Percentiles rank a stretch among this genome's conserved stretches.
phyloP scores from a whole-genome alignment of 108 stramenopile genomes.

The Skeletonema marinoi region DNA sequence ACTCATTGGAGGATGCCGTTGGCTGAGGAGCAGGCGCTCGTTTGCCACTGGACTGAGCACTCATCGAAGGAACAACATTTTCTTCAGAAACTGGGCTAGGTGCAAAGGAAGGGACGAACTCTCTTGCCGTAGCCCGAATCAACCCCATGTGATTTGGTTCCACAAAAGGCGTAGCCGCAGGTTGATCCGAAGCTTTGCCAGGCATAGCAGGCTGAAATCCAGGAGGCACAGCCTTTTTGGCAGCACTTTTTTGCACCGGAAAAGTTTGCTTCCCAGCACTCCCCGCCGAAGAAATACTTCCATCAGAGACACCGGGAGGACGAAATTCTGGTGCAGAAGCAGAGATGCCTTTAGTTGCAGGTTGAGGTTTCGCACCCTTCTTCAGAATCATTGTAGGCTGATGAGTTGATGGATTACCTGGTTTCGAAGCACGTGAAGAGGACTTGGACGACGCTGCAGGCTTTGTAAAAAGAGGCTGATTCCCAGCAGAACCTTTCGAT shows the following conservation, averaged over 20 bases:
- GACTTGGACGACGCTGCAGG: conserved; percentile 2
- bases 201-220: conserved; percentile 42
- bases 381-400: conserved; percentile 23
- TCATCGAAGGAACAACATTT: conserved; percentile 30
- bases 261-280: conserved; percentile 1
- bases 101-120: conserved; percentile 63
- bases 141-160: conserved; percentile 55
- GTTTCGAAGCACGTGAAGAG: neutral
- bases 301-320: neutral
- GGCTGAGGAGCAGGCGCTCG: conserved; percentile 1
- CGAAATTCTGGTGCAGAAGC: neutral
- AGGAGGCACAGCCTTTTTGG: conserved; percentile 38
- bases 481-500: conserved; percentile 10
- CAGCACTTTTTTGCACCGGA: neutral
- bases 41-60: conserved; percentile 25
- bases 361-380: conserved; percentile 7
- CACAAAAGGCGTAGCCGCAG: conserved; percentile 3
- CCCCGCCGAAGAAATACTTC: conserved; percentile 10
- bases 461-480: conserved; percentile 35
- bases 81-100: conserved; percentile 1
- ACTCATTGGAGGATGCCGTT: conserved; percentile 1
- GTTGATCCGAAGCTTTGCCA: neutral
- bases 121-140: conserved; percentile 78
- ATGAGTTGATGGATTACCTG: neutral
- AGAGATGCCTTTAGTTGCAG: neutral